Evolutionary conservation across 2,329 filamentous ascomycete genomes (phyloP).

Genomic region (Ascochyta clinopodiicola): DNA sequence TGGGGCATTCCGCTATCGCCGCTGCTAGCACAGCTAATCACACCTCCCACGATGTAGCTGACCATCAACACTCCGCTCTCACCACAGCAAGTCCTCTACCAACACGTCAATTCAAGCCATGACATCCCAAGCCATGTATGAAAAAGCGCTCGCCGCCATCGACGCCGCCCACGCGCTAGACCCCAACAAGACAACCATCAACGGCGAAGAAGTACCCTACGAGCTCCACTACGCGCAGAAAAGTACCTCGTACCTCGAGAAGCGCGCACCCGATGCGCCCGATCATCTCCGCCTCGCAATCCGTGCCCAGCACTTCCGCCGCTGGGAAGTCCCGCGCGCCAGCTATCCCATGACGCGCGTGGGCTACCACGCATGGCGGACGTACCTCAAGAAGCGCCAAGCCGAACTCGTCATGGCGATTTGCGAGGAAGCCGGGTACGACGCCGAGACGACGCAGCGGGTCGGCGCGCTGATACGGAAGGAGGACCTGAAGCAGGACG

Average conservation of each 20-base stretch:
- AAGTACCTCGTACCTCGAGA: constrained; percentile 76
- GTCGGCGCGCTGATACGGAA: constrained; percentile 79
- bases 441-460: constrained; percentile 62
- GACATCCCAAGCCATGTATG: constrained; percentile 35
- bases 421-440: constrained; percentile 59
- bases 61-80: neutral
- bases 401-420: constrained; percentile 65
- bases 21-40: constrained; percentile 15
- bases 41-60: constrained; percentile 20
- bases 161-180: constrained; percentile 75
- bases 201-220: constrained; percentile 65
- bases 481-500: constrained; percentile 70
- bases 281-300: constrained; percentile 76
- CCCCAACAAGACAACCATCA: constrained; percentile 61
- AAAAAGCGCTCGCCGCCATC: constrained; percentile 68
- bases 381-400: constrained; percentile 75
- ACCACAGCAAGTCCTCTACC: neutral
- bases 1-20: constrained; percentile 26
- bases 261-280: constrained; percentile 67
- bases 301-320: constrained; percentile 82
- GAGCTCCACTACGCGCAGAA: constrained; percentile 83
- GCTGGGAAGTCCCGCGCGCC: constrained; percentile 81
- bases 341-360: constrained; percentile 75
- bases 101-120: neutral
- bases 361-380: constrained; percentile 83